These are phyloP conservation scores for Neofusicoccum kwambonambiense DNA, from an alignment of 2,329 filamentous ascomycete species.

Conservation along the genomic window DNA sequence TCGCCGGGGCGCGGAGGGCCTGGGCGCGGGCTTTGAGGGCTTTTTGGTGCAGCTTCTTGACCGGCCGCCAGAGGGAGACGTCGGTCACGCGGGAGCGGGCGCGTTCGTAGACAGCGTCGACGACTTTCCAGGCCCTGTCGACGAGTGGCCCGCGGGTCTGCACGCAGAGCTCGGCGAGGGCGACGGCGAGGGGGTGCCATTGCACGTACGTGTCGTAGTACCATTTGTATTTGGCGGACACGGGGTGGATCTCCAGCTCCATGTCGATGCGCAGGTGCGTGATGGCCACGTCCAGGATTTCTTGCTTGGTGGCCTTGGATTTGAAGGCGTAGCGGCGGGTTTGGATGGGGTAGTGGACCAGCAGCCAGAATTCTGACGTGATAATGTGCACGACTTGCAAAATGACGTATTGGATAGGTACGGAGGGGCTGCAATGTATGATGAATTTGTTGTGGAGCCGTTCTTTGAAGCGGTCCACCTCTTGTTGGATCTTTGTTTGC, in stretches of 20 bases:
- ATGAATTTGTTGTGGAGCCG: conserved; percentile 40
- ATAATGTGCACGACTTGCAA: conserved; percentile 8
- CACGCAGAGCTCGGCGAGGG: conserved; percentile 39
- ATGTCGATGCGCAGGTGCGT: conserved; percentile 1
- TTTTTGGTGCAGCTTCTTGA: conserved; percentile 16
- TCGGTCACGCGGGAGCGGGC: conserved; percentile 16
- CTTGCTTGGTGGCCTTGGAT: conserved; percentile 32
- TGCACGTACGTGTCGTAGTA: conserved; percentile 47
- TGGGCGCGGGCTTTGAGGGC: neutral
- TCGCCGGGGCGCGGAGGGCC: neutral
- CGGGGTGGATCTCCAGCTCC: conserved; percentile 35
- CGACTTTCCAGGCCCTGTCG: conserved; percentile 45
- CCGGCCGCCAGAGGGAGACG: conserved; percentile 15
- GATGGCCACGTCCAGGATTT: conserved; percentile 20
- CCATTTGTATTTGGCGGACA: conserved; percentile 40
- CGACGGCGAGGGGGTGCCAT: conserved; percentile 54
- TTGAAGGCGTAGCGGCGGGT: conserved; percentile 16
- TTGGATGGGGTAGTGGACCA: conserved; percentile 18
- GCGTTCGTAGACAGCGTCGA: conserved; percentile 42
- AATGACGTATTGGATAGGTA: conserved; percentile 4
- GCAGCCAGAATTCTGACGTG: conserved; percentile 12
- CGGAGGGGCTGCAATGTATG: conserved; percentile 30
- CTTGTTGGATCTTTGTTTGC: conserved; percentile 30
- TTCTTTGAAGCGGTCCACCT: conserved; percentile 42
- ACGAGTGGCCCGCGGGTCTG: conserved; percentile 28